phyloP scores from a whole-genome alignment of 495 filamentous ascomycete genomes.

The Venustampulla echinocandica region DNA sequence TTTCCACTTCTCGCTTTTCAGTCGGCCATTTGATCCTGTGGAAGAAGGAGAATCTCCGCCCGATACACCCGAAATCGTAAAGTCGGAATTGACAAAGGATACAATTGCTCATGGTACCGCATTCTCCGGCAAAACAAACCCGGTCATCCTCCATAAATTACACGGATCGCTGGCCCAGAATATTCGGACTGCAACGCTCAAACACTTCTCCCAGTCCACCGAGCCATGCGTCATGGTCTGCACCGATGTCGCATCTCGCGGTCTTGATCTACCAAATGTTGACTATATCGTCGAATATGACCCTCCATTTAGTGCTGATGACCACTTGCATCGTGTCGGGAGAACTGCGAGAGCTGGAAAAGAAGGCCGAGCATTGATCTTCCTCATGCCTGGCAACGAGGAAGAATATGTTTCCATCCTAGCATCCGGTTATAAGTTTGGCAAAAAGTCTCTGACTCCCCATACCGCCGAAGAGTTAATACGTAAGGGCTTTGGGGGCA shows the following conservation, averaged over 20 bases:
- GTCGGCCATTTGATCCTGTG: slow-evolving; percentile 31
- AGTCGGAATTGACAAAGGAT: slow-evolving; percentile 30
- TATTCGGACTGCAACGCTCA: slow-evolving; percentile 74
- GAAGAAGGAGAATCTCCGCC: slow-evolving; percentile 6
- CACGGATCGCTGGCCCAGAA: slow-evolving; percentile 91
- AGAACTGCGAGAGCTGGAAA: slow-evolving; percentile 90
- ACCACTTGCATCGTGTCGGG: slow-evolving; percentile 90
- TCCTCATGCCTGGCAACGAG: slow-evolving; percentile 82
- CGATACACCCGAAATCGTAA: slow-evolving; percentile 10
- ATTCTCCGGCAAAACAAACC: slow-evolving; percentile 35
- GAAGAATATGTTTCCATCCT: slow-evolving; percentile 80
- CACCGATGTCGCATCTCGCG: slow-evolving; percentile 90
- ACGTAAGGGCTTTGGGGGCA: slow-evolving; percentile 42
- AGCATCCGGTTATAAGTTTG: slow-evolving; percentile 22
- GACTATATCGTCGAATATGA: slow-evolving; percentile 94
- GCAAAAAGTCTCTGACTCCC: slow-evolving; percentile 26
- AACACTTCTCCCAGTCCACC: slow-evolving; percentile 57
- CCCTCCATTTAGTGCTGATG: slow-evolving; percentile 79
- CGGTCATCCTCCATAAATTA: slow-evolving; percentile 68
- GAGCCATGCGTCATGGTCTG: slow-evolving; percentile 75
- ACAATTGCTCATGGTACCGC: slow-evolving; percentile 43
- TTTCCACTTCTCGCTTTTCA: slow-evolving; percentile 89
- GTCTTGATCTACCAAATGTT: slow-evolving; percentile 87
- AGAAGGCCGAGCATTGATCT: slow-evolving; percentile 77
- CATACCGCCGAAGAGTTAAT: slow-evolving; percentile 44